Evolutionary conservation across 2,329 filamentous ascomycete species (phyloP), one percentile per base, ranked within the genome.

Genomic region (Huntiella abstrusa): DNA sequence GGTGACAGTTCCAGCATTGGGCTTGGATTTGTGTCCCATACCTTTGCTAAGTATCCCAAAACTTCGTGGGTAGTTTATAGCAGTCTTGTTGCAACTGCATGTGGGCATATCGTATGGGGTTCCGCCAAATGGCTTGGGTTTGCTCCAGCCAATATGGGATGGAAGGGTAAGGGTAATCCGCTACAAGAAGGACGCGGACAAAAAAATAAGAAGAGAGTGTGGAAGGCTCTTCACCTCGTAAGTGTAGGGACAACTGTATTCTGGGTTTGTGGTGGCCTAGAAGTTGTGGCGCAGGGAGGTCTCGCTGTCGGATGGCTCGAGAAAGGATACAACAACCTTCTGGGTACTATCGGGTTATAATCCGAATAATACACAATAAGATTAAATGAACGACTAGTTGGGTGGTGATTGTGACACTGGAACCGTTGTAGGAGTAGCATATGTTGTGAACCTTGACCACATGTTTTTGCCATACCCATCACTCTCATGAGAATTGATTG

Each of bases 1-100:
- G 87, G 87, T 5, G 85, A 87, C 49, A 86, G 78, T 55, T 83
- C 83, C n/a, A 80, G 88, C 46, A 78, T 95, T 36, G 83, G 83
- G 0, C 65, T 96, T 10, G 78, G 75, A 10, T 96, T 83, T 59
- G 78, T 95, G 5, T 75, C 79, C 10, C 87, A 96, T 61, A 84
- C 83, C 2, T 91, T 95, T 57, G 77, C 81, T 28, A 70, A 74
- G 11, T 79, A 83, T 55, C 77, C 79, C 0, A 53, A 69, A 1
- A 59, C 80, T 6, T 75, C 81, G n/a, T 80, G 76, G 58, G 54
- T 70, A 1, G 78, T 80, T 1, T 94, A 92, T 59, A 56, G 66
- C 1, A 69, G 76, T 1, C 66, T 95, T 42, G 65, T 94, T 5
- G 65, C 64, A 12, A 62, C 79, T 0, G 81, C 77, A 0, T 77